Evolutionary conservation across 441 rosid genomes (phyloP), one percentile per base, ranked within the genome.

Genomic region (Metrosideros polymorpha): DNA sequence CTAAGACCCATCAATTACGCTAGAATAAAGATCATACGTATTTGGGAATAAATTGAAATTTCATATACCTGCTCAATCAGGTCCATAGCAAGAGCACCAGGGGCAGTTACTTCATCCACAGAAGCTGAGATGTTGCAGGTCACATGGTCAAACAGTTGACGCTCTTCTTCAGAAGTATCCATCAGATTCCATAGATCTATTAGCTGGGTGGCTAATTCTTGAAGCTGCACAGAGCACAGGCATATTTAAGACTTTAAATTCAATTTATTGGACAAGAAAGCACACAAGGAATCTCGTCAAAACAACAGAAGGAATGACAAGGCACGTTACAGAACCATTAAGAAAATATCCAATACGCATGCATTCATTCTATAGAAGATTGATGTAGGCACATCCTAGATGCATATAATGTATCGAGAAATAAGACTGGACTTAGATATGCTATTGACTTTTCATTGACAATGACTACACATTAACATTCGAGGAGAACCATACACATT

Each of bases 111-210:
- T 90, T 94, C 96, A 90, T 94, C 97, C 32, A 96, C 98, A 49
- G 97, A 93, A 90, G 98, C 92, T 61, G 96, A 95, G 56, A 94
- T 92, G 93, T 98, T 92, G 88, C 98, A 91, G 83, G 98, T 96
- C 86, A 98, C 98, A 89, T 96, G 99, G 87, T 94, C 93, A 88
- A 96, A 98, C 86, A 95, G 89, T 86, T 89, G 90, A 85, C 99
- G 92, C 86, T 95, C 99, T 86, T 98, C 99, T n/a, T 83, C 91
- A 18, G 98, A 93, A 75, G 99, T 95, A 88, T 98, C 99, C 99
- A 98, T 96, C 89, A 96, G 92, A 90, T 96, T 98, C 99, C 99
- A 98, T 55, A 96, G 94, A 86, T 98, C 99, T 90, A 90, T 90
- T 84, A 98, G 90, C 90, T 95, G 98, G 84, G 94, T 91, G 45